Percentiles rank a stretch among this genome's conserved stretches.
Conservation (phyloP, 805 yeast genomes). For the Spathaspora passalidarum region DNA sequence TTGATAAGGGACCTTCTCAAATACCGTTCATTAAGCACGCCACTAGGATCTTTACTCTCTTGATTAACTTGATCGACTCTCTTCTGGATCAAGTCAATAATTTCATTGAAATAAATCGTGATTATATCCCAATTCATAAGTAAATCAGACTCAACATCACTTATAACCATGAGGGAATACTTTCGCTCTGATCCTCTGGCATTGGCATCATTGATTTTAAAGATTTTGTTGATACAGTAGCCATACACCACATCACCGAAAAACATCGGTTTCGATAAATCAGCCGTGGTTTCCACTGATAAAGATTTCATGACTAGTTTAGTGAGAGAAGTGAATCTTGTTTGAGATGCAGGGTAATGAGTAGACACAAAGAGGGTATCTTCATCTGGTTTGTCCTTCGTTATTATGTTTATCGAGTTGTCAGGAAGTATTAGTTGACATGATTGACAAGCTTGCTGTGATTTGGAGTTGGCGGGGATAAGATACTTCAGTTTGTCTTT, state of each 20-base stretch:
- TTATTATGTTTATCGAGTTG: constrained; percentile 16
- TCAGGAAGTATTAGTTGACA: constrained; percentile 56
- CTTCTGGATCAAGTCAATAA: constrained; percentile 28
- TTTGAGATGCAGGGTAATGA: constrained; percentile 52
- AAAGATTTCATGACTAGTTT: constrained; percentile 62
- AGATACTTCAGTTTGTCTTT: constrained; percentile 19
- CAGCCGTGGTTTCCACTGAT: constrained; percentile 63
- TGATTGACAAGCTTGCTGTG: constrained; percentile 54
- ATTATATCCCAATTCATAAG: constrained; percentile 56
- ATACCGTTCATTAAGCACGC: constrained; percentile 44
- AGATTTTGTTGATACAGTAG: constrained; percentile 54
- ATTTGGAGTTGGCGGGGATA: constrained; percentile 36
- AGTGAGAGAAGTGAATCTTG: constrained; percentile 51
- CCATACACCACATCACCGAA: constrained; percentile 65
- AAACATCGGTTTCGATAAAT: constrained; percentile 57
- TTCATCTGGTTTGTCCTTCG: constrained; percentile 9
- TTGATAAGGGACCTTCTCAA: constrained; percentile 55
- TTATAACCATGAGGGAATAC: constrained; percentile 56
- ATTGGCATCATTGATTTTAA: constrained; percentile 59
- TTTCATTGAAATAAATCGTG: constrained; percentile 28
- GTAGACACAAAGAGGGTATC: constrained; percentile 48
- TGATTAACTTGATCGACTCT: constrained; percentile 14
- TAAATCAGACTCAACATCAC: constrained; percentile 51
- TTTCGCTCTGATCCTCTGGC: constrained; percentile 77
- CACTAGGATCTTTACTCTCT: constrained; percentile 11